Evolutionary conservation across 2,329 filamentous ascomycete genomes (phyloP).

Genomic region (Nigrograna mackinnonii): DNA sequence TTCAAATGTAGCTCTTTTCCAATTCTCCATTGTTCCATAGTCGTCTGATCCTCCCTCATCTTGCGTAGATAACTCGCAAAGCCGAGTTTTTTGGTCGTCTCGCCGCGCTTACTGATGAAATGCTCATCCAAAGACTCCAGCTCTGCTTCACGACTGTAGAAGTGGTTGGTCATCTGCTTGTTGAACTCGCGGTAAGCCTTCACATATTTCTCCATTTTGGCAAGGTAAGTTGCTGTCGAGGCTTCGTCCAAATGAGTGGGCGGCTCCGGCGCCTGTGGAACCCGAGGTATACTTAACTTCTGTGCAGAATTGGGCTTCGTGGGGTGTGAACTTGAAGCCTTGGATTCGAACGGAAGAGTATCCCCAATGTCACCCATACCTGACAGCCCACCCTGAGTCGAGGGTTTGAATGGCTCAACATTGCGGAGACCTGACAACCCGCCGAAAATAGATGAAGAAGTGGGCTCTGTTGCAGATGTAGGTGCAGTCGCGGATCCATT

Average conservation of each 20-base stretch:
- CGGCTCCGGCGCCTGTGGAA: constrained; percentile 53
- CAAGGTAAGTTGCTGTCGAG: constrained; percentile 56
- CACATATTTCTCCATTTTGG: constrained; percentile 59
- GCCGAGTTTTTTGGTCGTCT: constrained; percentile 52
- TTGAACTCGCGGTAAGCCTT: constrained; percentile 61
- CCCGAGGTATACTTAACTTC: constrained; percentile 53
- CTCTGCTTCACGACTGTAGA: constrained; percentile 55
- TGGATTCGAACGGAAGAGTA: constrained; percentile 63
- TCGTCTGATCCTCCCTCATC: constrained; percentile 66
- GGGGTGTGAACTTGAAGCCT: constrained; percentile 49
- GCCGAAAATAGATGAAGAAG: constrained; percentile 30
- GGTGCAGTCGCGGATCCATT: constrained; percentile 20
- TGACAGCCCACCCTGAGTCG: constrained; percentile 52
- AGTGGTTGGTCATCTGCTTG: constrained; percentile 58
- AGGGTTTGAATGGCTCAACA: constrained; percentile 52
- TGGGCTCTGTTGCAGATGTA: constrained; percentile 16
- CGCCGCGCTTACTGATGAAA: constrained; percentile 59
- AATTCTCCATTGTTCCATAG: constrained; percentile 63
- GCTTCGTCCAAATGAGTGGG: constrained; percentile 49
- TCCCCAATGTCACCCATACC: constrained; percentile 57
- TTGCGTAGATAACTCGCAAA: constrained; percentile 63
- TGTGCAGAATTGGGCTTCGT: constrained; percentile 42
- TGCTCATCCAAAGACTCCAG: constrained; percentile 43
- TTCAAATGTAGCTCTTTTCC: constrained; percentile 64
- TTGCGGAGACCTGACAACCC: constrained; percentile 56